phyloP scores from a whole-genome alignment of 257 asterid genomes.

The Verbena officinalis region DNA sequence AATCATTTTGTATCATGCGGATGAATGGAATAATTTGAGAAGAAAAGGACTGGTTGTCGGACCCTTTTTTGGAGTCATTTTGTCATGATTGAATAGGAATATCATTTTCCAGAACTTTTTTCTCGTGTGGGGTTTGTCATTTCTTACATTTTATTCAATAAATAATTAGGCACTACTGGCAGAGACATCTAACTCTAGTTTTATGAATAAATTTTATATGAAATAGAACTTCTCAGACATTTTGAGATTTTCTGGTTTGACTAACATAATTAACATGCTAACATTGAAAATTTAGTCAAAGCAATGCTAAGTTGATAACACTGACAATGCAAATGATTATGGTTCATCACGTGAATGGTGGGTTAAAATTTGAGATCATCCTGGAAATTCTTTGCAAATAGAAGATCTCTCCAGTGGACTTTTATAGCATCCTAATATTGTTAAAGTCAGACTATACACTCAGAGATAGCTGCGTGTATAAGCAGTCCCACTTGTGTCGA shows the following conservation, averaged over 20 bases:
- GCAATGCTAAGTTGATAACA: too few relatives aligned
- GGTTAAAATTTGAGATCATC: not conserved
- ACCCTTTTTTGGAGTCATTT: too few relatives aligned
- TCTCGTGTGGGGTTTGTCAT: not conserved
- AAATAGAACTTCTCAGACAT: not conserved
- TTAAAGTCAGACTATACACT: not conserved
- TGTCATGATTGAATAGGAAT: not conserved
- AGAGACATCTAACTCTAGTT: not conserved
- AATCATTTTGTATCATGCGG: not conserved
- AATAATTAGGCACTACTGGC: not conserved
- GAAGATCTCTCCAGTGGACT: not conserved
- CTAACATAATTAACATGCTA: too few relatives aligned
- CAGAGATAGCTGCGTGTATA: too few relatives aligned
- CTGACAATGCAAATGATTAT: too few relatives aligned
- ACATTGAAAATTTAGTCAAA: too few relatives aligned
- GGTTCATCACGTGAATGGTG: constrained; percentile 1
- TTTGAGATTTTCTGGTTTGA: too few relatives aligned
- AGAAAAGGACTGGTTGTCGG: not conserved
- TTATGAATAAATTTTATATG: not conserved
- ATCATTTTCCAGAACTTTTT: not conserved
- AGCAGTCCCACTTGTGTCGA: not conserved
- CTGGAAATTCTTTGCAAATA: not conserved
- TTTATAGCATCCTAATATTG: not conserved
- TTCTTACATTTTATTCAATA: not conserved
- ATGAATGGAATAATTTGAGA: not conserved